Percentiles rank a stretch among this genome's conserved stretches.
These are phyloP conservation scores for Huntiella bhutanensis DNA, from an alignment of 2,329 filamentous ascomycete genomes.

Conservation along the genomic window DNA sequence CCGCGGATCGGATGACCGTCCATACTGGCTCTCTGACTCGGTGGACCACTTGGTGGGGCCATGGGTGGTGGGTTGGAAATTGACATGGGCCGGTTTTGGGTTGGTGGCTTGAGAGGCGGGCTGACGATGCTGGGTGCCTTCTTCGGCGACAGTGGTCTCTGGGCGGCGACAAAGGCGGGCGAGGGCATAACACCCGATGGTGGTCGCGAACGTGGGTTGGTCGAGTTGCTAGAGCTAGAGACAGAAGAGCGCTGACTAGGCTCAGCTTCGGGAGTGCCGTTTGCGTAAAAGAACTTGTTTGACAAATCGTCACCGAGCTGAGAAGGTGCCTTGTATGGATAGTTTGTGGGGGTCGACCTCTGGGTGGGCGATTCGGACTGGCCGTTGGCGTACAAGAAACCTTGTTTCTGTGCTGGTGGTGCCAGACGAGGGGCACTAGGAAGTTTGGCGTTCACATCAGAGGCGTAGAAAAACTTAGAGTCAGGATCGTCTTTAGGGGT, in stretches of 20 bases:
- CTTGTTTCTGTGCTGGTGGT: conserved; percentile 20
- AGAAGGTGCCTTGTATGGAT: conserved; percentile 5
- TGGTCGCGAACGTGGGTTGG: conserved; percentile 23
- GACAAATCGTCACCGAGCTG: conserved; percentile 14
- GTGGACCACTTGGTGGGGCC: conserved; percentile 2
- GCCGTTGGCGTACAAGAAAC: conserved; percentile 39
- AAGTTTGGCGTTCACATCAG: conserved; percentile 41
- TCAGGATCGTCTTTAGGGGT: conserved; percentile 19
- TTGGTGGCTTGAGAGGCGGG: conserved; percentile 4
- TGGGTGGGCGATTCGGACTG: conserved; percentile 18
- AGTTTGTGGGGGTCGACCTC: conserved; percentile 16
- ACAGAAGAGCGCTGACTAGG: conserved; percentile 20
- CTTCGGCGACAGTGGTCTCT: conserved; percentile 10
- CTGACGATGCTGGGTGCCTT: conserved; percentile 4
- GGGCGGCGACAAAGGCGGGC: conserved; percentile 2
- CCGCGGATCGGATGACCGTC: conserved; percentile 5
- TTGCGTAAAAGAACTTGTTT: conserved; percentile 59
- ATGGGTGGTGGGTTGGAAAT: conserved; percentile 9
- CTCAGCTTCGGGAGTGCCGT: conserved; percentile 37
- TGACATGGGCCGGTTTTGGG: conserved; percentile 7
- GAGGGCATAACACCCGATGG: conserved; percentile 15
- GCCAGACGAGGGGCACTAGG: conserved; percentile 21
- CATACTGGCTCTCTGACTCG: conserved; percentile 5
- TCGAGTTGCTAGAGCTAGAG: conserved; percentile 28
- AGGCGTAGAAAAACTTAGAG: conserved; percentile 83